phyloP scores from a whole-genome alignment of 768 basidiomycete species.

The Termitomyces heimii region DNA sequence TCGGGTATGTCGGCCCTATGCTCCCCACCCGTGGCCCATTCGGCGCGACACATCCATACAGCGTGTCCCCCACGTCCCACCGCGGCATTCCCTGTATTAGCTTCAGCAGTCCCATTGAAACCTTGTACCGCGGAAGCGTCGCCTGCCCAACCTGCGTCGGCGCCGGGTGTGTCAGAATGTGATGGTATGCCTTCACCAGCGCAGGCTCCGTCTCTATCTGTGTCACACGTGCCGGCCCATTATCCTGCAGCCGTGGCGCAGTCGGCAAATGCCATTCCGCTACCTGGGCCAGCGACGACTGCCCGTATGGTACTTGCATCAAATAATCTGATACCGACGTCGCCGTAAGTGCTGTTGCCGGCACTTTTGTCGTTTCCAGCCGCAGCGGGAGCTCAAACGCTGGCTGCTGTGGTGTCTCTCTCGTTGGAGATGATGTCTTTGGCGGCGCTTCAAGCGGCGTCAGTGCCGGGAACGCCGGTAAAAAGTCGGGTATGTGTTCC shows the following conservation, averaged over 20 bases:
- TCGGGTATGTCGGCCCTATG: slow-evolving; percentile 63
- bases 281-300: slow-evolving; percentile 60
- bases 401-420: slow-evolving; percentile 14
- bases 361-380: slow-evolving; percentile 35
- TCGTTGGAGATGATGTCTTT: slow-evolving; percentile 1
- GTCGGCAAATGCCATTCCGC: slow-evolving; percentile 70
- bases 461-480: slow-evolving; percentile 60
- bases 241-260: slow-evolving; percentile 16
- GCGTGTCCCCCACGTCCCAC: slow-evolving; percentile 64
- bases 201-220: slow-evolving; percentile 59
- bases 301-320: slow-evolving; percentile 66
- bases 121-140: slow-evolving; percentile 64
- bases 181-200: slow-evolving; percentile 66
- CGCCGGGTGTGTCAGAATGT: slow-evolving; percentile 69
- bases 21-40: slow-evolving; percentile 56
- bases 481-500: slow-evolving; percentile 56
- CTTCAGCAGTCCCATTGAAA: slow-evolving; percentile 65
- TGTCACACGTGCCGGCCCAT: slow-evolving; percentile 25
- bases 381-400: slow-evolving; percentile 19
- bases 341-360: slow-evolving; percentile 37
- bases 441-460: slow-evolving; percentile 21
- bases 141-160: slow-evolving; percentile 38
- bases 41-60: slow-evolving; percentile 54
- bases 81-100: slow-evolving; percentile 52
- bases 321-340: slow-evolving; percentile 62